These are phyloP conservation scores for Notholithocarpus densiflorus DNA, from an alignment of 306 rosid species.

Conservation along the genomic window DNA sequence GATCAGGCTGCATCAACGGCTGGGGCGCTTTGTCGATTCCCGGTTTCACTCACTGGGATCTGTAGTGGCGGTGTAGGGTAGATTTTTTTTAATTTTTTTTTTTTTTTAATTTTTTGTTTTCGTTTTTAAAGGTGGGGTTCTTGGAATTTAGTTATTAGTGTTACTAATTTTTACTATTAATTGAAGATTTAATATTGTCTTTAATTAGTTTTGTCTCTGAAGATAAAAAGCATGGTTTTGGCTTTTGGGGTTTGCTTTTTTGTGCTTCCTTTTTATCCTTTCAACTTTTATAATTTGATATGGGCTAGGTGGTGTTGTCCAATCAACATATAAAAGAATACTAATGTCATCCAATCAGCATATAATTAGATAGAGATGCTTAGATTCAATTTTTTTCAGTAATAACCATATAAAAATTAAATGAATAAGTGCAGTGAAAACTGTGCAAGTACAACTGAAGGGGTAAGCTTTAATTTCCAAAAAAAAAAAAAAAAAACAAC, in stretches of 20 bases:
- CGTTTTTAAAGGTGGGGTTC: not conserved
- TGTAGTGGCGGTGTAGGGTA: conserved; percentile 73
- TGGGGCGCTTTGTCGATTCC: conserved; percentile 58
- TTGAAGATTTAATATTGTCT: too few relatives aligned
- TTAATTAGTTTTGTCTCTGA: not conserved
- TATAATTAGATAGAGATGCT: too few relatives aligned
- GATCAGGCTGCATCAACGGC: conserved; percentile 33
- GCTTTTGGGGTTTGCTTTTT: conserved; percentile 18
- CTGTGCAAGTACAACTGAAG: too few relatives aligned
- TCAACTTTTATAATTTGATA: not conserved
- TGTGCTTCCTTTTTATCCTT: not conserved
- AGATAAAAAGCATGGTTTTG: conserved; percentile 16
- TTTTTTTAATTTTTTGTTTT: not conserved
- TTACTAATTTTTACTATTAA: too few relatives aligned
- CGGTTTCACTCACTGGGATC: conserved; percentile 69
- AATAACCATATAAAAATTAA: too few relatives aligned
- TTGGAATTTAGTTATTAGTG: not conserved
- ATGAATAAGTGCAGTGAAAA: too few relatives aligned
- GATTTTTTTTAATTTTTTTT: not conserved
- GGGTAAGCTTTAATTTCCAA: too few relatives aligned
- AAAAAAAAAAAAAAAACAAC: too few relatives aligned
- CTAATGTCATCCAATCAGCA: not conserved
- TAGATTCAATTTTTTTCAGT: too few relatives aligned
- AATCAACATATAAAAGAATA: not conserved
- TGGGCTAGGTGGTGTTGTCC: not conserved